Base-by-base conservation (phyloP, 164 flowering plant genomes). In the Vitis riparia region DNA sequence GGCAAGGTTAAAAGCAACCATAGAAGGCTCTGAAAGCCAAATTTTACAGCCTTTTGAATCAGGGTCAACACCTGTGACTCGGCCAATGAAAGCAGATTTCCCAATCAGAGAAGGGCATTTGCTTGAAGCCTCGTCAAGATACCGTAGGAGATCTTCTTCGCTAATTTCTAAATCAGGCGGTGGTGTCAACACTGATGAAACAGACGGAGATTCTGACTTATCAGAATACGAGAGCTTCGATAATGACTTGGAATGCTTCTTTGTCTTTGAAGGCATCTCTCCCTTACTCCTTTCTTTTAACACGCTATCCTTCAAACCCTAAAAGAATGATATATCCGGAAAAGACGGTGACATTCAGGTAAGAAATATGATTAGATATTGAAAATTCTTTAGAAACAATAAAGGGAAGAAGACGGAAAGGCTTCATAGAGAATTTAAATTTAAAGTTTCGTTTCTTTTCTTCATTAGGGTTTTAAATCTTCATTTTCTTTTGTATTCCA, bases 21-120 rank as follows among this genome's bases (percentile, higher is more conserved):
- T 85, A 44, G 89, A 81, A 29, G 89, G 37, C 51, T 92, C 89
- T 0, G 98, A 88, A 5, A 95, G 82, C 94, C 97, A 95, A 68
- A 95, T 72, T 48, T 65, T 83, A 72, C 83, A 76, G 57, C 81
- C 83, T 77, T 59, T 74, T 59, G 80, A 27, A 9, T 74, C 77
- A 9, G 75, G 2, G 1, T 67, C 84, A 19, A 74, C 77, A 62
- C 78, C 86, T 0, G 63, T 17, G 9, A 91, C 59, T 58, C 63
- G 77, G 14, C 83, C 93, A 44, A 85, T 37, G 49, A 91, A 71
- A 37, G 97, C 87, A 52, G 85, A 76, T 65, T 72, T 76, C 0
- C 84, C 82, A 47, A 95, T 85, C 57, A 92, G 66, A 68, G 80
- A 74, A 44, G 99, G 98, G 70, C 50, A 93, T 51, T 62, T 76